A percentile compares a stretch with the other conserved stretches of the same genome.
These are phyloP conservation scores for Psophocarpus tetragonolobus DNA, from an alignment of 306 rosid genomes.

Conservation along the genomic window DNA sequence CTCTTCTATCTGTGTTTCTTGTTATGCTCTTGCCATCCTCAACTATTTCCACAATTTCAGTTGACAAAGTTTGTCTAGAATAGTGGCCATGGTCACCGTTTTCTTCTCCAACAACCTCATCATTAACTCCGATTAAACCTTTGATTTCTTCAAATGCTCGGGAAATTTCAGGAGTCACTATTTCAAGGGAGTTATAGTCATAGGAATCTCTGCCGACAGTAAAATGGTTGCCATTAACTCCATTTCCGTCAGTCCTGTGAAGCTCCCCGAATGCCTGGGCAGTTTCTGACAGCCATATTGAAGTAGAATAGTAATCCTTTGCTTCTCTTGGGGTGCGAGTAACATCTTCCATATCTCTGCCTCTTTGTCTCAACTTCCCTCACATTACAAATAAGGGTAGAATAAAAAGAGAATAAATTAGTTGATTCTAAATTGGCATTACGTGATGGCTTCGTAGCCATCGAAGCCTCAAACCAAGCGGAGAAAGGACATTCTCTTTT, in stretches of 20 bases:
- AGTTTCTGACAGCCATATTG: constrained; percentile 49
- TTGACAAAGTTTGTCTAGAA: constrained; percentile 36
- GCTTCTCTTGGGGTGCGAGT: constrained; percentile 42
- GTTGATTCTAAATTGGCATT: constrained; percentile 40
- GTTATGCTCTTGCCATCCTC: constrained; percentile 50
- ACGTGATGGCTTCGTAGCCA: constrained; percentile 46
- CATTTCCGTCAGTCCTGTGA: constrained; percentile 30
- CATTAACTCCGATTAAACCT: not conserved
- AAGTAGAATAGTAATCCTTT: constrained; percentile 39
- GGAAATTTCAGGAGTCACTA: constrained; percentile 59
- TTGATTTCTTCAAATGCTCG: constrained; percentile 40
- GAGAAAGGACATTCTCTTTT: constrained; percentile 49
- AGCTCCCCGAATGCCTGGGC: constrained; percentile 36
- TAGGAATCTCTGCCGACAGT: constrained; percentile 50
- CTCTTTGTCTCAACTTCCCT: constrained; percentile 21
- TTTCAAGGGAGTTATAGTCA: constrained; percentile 29
- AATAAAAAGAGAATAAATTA: constrained; percentile 41
- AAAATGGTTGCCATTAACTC: constrained; percentile 49
- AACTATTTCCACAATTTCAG: constrained; percentile 66
- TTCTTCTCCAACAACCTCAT: not conserved
- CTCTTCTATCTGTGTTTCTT: constrained; percentile 30
- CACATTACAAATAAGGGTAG: constrained; percentile 34
- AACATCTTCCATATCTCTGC: constrained; percentile 49
- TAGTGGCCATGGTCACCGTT: not conserved
- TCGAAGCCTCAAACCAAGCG: constrained; percentile 52